Percentiles rank a stretch among this genome's conserved stretches.
These are phyloP conservation scores for Penicillium crystallinum DNA, from an alignment of 495 filamentous ascomycete genomes.

Conservation along the genomic window DNA sequence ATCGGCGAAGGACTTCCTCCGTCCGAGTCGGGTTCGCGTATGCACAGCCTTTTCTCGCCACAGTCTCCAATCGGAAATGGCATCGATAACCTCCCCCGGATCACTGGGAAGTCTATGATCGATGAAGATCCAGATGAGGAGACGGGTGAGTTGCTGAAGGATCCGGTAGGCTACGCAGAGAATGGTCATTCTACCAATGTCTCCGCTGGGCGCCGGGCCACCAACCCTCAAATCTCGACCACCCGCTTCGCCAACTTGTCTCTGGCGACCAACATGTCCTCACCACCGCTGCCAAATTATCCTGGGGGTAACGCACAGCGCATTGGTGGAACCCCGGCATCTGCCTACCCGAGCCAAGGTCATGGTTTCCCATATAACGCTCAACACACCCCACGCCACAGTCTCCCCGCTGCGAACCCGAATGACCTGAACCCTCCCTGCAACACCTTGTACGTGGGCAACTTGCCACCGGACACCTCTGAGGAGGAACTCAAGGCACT, in stretches of 20 bases:
- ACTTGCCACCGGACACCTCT: slow-evolving; percentile 87
- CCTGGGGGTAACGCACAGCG: slow-evolving; percentile 27
- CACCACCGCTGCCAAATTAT: slow-evolving; percentile 50
- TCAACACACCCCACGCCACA: slow-evolving; percentile 59
- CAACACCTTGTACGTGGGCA: slow-evolving; percentile 97
- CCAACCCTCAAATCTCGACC: slow-evolving; percentile 69
- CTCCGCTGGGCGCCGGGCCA: slow-evolving; percentile 55
- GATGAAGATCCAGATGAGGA: slow-evolving; percentile 83
- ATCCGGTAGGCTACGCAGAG: slow-evolving; percentile 78
- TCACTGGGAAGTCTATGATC: slow-evolving; percentile 79
- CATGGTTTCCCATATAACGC: slow-evolving; percentile 51
- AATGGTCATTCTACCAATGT: slow-evolving; percentile 55
- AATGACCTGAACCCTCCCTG: slow-evolving; percentile 97
- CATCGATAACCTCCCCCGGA: slow-evolving; percentile 60
- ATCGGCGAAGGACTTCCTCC: slow-evolving; percentile 52
- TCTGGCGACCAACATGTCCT: slow-evolving; percentile 58
- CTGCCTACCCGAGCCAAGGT: slow-evolving; percentile 56
- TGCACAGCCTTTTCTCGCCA: slow-evolving; percentile 74
- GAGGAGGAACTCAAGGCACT: slow-evolving; percentile 95
- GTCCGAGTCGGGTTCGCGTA: slow-evolving; percentile 56
- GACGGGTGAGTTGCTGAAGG: slow-evolving; percentile 75
- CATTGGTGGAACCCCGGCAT: slow-evolving; percentile 49
- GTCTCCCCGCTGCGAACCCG: slow-evolving; percentile 85
- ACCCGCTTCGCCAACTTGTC: slow-evolving; percentile 67
- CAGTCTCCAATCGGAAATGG: slow-evolving; percentile 79